A percentile compares a stretch with the other conserved stretches of the same genome.
Evolutionary conservation across 139 green algal genomes (phyloP).

Genomic region (Chlorella sp.): DNA sequence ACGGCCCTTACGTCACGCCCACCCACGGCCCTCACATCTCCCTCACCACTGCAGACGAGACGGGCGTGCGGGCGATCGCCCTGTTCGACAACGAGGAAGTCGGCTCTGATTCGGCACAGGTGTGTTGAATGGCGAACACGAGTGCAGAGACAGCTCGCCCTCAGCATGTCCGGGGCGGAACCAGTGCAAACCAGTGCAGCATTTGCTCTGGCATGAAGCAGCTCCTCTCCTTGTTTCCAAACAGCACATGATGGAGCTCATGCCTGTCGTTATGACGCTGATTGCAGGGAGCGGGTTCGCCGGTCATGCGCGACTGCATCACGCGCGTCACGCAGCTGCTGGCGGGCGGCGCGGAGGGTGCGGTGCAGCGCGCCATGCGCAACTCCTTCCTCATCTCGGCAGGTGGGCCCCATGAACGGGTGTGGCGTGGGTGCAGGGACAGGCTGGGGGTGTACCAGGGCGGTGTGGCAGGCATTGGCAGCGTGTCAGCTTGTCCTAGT

Average conservation of each 20-base stretch:
- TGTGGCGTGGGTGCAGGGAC: neutral
- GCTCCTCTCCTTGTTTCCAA: neutral
- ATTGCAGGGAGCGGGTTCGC: slow-evolving; percentile 83
- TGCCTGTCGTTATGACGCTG: too few species aligned
- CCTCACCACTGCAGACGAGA: slow-evolving; percentile 55
- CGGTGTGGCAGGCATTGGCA: neutral
- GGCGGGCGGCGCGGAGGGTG: slow-evolving; percentile 58
- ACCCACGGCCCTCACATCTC: too few species aligned
- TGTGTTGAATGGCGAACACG: neutral
- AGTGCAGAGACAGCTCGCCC: too few species aligned
- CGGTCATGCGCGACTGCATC: slow-evolving; percentile 93
- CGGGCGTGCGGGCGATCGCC: slow-evolving; percentile 78
- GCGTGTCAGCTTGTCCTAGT: neutral
- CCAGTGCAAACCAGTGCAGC: too few species aligned
- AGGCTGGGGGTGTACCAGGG: neutral
- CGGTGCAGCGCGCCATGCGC: slow-evolving; percentile 71
- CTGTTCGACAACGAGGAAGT: slow-evolving; percentile 99
- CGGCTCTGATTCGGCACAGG: slow-evolving; percentile 23
- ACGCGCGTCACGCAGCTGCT: slow-evolving; percentile 69
- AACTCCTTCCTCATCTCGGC: slow-evolving; percentile 82
- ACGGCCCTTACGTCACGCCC: too few species aligned
- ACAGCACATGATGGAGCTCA: neutral
- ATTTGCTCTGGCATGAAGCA: neutral
- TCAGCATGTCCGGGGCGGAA: too few species aligned
- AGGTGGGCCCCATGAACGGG: neutral